Evolutionary conservation across 108 stramenopile genomes (phyloP), one percentile per base, ranked within the genome.

Genomic region (Fistulifera pelliculosa): DNA sequence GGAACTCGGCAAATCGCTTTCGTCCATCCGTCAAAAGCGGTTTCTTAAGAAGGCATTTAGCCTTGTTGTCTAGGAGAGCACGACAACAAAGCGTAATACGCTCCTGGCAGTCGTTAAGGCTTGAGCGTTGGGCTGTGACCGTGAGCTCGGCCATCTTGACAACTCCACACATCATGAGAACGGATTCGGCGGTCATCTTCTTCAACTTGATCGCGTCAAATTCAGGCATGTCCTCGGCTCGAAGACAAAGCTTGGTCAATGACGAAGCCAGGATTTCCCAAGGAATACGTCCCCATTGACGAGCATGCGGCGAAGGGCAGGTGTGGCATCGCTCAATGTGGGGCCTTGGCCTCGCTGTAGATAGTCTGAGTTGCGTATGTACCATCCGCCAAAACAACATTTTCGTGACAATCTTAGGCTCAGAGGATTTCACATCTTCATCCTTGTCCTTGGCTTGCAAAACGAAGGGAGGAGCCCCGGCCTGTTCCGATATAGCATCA

Each of bases 331-430:
- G 49, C 63, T 38, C 16, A 60, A 62, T n/a, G 65, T 61, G 45
- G 58, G 54, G 24, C 58, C 57, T 50, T 81, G 67, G 64, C 51
- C 54, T 88, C 75, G 6, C 62, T 71, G 59, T 89, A 88, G 16
- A 85, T 70, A 0, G 95, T 94, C 70, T 98, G 96, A 0, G 96
- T 96, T 13, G 99, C 96, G 64, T 99, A 99, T 13, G 96, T 99
- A 40, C 99, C 99, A 70, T 99, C 99, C 5, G 96, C 64, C 14
- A 99, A 75, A 0, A 98, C 92, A n/a, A 96, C 93, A 58, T 95
- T 95, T 95, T 95, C 24, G 94, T 93, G 28, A 88, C 74, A 55
- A 85, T 64, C 60, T 81, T 83, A 3, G 83, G 83, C n/a, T 74
- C 88, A 45, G 60, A 63, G 18, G 66, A 74, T 19, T 79, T 76